Conservation (phyloP, 2,329 filamentous ascomycete genomes). For the Stemphylium lycopersici region DNA sequence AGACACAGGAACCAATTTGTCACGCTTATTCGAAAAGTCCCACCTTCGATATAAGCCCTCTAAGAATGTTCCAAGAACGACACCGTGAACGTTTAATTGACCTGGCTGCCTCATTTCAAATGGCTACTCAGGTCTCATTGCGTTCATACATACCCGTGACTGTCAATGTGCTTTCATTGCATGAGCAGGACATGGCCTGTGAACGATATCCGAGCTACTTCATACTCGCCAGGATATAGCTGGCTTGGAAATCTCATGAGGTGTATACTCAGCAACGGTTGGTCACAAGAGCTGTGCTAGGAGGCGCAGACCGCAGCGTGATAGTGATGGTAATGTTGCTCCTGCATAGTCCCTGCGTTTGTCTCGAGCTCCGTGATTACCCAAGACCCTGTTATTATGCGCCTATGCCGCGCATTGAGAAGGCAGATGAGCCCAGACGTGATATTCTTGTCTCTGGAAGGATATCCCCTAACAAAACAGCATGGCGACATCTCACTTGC, state of each 20-base stretch:
- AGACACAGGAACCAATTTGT: conserved; percentile 47
- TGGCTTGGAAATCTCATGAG: not conserved
- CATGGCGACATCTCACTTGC: not conserved
- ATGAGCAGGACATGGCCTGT: not conserved
- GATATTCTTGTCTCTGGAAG: not conserved
- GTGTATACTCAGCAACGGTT: not conserved
- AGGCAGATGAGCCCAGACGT: not conserved
- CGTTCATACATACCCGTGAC: conserved; percentile 37
- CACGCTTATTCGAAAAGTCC: conserved; percentile 47
- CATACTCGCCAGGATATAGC: not conserved
- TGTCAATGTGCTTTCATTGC: not conserved
- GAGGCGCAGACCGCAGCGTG: not conserved
- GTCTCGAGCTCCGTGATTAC: not conserved
- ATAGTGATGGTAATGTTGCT: not conserved
- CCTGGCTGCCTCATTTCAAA: conserved; percentile 37
- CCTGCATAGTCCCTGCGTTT: not conserved
- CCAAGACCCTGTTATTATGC: not conserved
- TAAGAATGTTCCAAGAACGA: conserved; percentile 49
- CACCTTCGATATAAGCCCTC: conserved; percentile 48
- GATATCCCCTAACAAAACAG: not conserved
- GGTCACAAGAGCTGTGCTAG: not conserved
- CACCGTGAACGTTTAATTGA: conserved; percentile 47
- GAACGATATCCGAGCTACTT: not conserved
- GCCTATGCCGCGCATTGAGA: not conserved
- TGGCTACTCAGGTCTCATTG: conserved; percentile 49